Conservation (phyloP, 1,139 yeast genomes). For the Scheffersomyces illinoinensis region DNA sequence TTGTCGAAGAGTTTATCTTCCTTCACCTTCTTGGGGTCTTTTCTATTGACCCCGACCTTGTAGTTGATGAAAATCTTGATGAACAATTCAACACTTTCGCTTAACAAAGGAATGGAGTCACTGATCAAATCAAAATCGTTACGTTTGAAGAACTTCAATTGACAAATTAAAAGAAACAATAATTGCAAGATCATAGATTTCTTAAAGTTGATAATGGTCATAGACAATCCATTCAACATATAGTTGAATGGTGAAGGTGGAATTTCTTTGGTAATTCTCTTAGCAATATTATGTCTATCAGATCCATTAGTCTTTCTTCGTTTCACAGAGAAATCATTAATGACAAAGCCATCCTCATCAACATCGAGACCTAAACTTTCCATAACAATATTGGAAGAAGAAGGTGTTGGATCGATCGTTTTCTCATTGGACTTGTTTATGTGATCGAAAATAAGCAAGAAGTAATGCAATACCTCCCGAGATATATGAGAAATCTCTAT, state of each 20-base stretch:
- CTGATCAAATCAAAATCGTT: slow-evolving; percentile 16
- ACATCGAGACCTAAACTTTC: slow-evolving; percentile 21
- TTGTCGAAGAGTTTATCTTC: slow-evolving; percentile 43
- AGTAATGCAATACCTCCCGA: slow-evolving; percentile 41
- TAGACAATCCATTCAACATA: slow-evolving; percentile 46
- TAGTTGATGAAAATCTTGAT: slow-evolving; percentile 43
- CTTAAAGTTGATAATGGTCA: slow-evolving; percentile 48
- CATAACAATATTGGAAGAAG: slow-evolving; percentile 13
- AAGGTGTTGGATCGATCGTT: slow-evolving; percentile 7
- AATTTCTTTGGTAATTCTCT: slow-evolving; percentile 23
- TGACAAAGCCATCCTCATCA: slow-evolving; percentile 51
- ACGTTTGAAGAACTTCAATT: slow-evolving; percentile 35
- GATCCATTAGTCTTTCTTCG: slow-evolving; percentile 25
- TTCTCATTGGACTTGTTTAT: slow-evolving; percentile 13
- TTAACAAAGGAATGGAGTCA: slow-evolving; percentile 28
- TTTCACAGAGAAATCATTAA: slow-evolving; percentile 47
- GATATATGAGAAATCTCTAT: slow-evolving; percentile 38
- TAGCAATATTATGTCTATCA: slow-evolving; percentile 6
- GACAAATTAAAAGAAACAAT: slow-evolving; percentile 45
- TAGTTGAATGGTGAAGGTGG: slow-evolving; percentile 45
- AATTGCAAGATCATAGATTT: slow-evolving; percentile 47
- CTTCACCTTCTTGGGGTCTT: slow-evolving; percentile 21
- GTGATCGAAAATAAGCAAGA: slow-evolving; percentile 39
- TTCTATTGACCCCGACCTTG: slow-evolving; percentile 18
- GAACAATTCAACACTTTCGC: slow-evolving; percentile 36